phyloP scores from a whole-genome alignment of 2,329 filamentous ascomycete genomes.

The Phialemoniopsis sp. region DNA sequence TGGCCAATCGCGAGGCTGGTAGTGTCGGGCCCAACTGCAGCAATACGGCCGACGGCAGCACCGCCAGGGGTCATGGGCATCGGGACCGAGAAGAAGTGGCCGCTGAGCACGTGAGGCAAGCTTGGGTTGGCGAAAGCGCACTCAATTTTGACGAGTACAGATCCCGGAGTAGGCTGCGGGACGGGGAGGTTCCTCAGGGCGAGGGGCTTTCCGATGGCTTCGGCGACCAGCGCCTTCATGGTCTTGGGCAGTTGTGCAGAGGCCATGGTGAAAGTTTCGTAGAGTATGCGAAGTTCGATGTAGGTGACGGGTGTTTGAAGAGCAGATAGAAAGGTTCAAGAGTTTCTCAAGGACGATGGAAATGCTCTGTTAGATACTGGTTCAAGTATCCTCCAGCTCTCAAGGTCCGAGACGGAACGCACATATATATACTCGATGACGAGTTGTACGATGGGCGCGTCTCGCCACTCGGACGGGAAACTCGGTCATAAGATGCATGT shows the following conservation, averaged over 20 bases:
- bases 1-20: conserved; percentile 21
- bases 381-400: no score
- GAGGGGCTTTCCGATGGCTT: conserved; percentile 4
- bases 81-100: conserved; percentile 15
- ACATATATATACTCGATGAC: no score
- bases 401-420: no score
- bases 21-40: conserved; percentile 23
- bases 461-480: no score
- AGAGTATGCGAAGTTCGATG: no score
- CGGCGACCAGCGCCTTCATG: conserved; percentile 13
- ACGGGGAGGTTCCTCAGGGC: conserved; percentile 9
- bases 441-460: no score
- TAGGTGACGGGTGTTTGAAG: no score
- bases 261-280: conserved; percentile 1
- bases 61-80: conserved; percentile 20
- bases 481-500: no score
- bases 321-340: no score
- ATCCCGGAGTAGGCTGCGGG: conserved; percentile 8
- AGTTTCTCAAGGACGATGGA: no score
- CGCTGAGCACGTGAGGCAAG: conserved; percentile 3
- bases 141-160: conserved; percentile 10
- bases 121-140: neutral
- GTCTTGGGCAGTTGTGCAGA: conserved; percentile 5
- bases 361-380: no score
- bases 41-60: conserved; percentile 26